Conservation (phyloP, 805 yeast species). For the Citeromyces nyonsensis region DNA sequence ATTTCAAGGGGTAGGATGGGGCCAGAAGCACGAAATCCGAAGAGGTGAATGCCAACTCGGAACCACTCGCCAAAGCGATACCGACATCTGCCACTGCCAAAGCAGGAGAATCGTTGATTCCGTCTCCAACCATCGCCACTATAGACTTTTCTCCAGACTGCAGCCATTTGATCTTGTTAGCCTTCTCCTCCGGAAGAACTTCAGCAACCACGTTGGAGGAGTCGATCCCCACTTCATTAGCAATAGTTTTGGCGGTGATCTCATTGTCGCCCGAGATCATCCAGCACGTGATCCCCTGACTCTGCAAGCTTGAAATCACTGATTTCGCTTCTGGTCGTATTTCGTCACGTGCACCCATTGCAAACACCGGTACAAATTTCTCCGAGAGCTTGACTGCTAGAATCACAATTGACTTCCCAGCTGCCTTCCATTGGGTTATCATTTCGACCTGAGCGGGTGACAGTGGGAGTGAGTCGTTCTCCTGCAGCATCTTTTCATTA, state of each 20-base stretch:
- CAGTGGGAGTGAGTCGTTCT: conserved; percentile 21
- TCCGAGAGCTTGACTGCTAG: conserved; percentile 25
- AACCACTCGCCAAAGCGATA: conserved; percentile 60
- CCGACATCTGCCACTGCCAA: conserved; percentile 65
- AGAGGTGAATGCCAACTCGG: conserved; percentile 61
- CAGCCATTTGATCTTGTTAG: conserved; percentile 38
- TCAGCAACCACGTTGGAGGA: conserved; percentile 41
- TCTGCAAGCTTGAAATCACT: conserved; percentile 26
- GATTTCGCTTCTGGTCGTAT: conserved; percentile 37
- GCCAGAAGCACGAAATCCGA: conserved; percentile 59
- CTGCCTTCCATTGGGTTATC: conserved; percentile 38
- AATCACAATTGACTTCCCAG: conserved; percentile 48
- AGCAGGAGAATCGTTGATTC: conserved; percentile 76
- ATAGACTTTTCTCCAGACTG: conserved; percentile 23
- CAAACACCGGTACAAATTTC: conserved; percentile 21
- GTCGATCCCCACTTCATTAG: conserved; percentile 42
- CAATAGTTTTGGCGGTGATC: conserved; percentile 54
- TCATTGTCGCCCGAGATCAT: conserved; percentile 69
- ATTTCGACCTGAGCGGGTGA: conserved; percentile 16
- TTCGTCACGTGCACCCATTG: conserved; percentile 47
- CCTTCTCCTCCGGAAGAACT: conserved; percentile 63
- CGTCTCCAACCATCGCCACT: conserved; percentile 77
- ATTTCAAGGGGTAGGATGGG: conserved; percentile 29
- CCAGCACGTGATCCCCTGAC: conserved; percentile 38
- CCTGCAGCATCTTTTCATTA: conserved; percentile 41